Evolutionary conservation across 1,284 basidiomycete species (phyloP), one percentile per base, ranked within the genome.

Genomic region (Naganishia albida): DNA sequence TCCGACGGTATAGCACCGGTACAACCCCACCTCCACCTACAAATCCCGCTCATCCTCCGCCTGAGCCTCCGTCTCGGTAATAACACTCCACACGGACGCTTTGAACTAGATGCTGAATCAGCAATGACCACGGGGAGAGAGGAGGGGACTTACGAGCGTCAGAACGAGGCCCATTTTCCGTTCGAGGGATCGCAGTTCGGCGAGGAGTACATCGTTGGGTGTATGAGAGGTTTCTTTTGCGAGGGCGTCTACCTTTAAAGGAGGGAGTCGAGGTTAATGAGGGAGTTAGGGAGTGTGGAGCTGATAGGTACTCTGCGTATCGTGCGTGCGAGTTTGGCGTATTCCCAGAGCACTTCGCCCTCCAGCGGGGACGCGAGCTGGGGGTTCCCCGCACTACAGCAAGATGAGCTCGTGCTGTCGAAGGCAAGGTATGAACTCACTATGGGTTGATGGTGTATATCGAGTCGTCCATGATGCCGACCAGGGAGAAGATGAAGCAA

Each of bases 81-180:
- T 88, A 52, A 94, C 88, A 10, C 89, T 90, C 92, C 92, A 97
- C 0, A 96, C 93, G 16, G 91, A 93, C 0, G 92, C 92, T 80
- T 93, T 92, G 83, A 92, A 95, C 88, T 95, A 77, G 7, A 12
- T 2, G 69, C 6, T 13, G 18, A 6, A 20, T 23, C 2, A 15
- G 69, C 67, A 2, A 68, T 69, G 10, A 66, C 65, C 46, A 76
- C 67, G 44, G 67, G 63, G 2, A 64, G 67, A 7, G 71, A 18
- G 23, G 6, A 16, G 55, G 34, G 15, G 25, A 82, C 85, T 70
- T 72, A 91, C 92, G 79, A 94, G 77, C 0, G 93, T 95, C 73
- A 94, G 80, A 0, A 95, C 91, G 43, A 99, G 83, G 7, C 91
- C 92, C 89, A 98, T 94, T 79, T 96, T 96, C 75, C 89, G 86